phyloP scores from a whole-genome alignment of 495 filamentous ascomycete species.

The Penicillium verhagenii region DNA sequence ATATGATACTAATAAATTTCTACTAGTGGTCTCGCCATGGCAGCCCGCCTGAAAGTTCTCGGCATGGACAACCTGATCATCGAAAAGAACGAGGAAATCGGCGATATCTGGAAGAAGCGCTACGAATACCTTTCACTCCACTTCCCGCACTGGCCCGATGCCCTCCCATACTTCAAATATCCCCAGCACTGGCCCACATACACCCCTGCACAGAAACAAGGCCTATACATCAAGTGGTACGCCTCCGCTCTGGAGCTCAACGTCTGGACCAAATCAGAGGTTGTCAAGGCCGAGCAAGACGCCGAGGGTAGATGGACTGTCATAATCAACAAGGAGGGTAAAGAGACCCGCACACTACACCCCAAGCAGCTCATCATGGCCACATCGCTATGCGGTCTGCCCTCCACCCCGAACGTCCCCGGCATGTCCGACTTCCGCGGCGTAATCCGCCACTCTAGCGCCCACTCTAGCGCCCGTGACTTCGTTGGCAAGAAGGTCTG shows the following conservation, averaged over 20 bases:
- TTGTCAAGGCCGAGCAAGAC: conserved; percentile 47
- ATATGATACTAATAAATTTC: conserved; percentile 2
- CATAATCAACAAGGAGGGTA: conserved; percentile 43
- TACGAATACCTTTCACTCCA: conserved; percentile 56
- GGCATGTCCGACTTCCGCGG: conserved; percentile 39
- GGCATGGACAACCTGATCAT: conserved; percentile 58
- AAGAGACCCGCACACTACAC: conserved; percentile 38
- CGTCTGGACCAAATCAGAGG: conserved; percentile 56
- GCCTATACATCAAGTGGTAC: conserved; percentile 65
- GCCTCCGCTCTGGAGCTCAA: conserved; percentile 65
- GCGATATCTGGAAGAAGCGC: conserved; percentile 69
- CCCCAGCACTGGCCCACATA: conserved; percentile 59
- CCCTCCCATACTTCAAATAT: conserved; percentile 64
- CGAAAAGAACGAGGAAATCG: conserved; percentile 58
- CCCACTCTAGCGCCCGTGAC: conserved; percentile 39
- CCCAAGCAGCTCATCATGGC: conserved; percentile 37
- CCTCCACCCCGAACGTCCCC: conserved; percentile 28
- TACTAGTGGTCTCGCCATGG: conserved; percentile 38
- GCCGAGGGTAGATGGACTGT: conserved; percentile 54
- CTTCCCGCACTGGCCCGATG: conserved; percentile 66
- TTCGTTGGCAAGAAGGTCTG: conserved; percentile 63
- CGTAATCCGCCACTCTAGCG: conserved; percentile 28
- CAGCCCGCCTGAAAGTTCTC: conserved; percentile 63
- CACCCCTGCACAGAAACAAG: conserved; percentile 70
- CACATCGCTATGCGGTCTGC: conserved; percentile 36